Evolutionary conservation across 1,139 yeast genomes (phyloP).

Genomic region (Magnusiomyces fungicola): DNA sequence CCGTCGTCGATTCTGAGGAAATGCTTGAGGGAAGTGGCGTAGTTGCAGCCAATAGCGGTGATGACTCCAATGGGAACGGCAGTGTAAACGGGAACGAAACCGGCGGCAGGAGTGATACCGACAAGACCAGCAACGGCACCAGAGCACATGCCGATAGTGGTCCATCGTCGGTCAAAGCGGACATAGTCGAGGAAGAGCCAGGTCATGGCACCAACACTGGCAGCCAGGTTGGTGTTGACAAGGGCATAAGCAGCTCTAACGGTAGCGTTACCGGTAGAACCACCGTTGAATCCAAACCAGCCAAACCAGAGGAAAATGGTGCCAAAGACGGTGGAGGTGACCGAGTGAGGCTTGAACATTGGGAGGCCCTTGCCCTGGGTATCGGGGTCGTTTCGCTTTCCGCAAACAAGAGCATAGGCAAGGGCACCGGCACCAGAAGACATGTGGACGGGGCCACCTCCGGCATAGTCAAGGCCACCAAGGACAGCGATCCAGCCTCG

Average conservation of each 20-base stretch:
- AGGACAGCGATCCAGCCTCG: slow-evolving; percentile 79
- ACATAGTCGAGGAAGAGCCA: slow-evolving; percentile 91
- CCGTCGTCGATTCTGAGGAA: slow-evolving; percentile 82
- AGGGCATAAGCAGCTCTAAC: slow-evolving; percentile 92
- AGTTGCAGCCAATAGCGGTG: slow-evolving; percentile 73
- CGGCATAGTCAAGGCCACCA: slow-evolving; percentile 92
- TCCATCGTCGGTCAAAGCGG: slow-evolving; percentile 87
- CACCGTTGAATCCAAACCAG: slow-evolving; percentile 98
- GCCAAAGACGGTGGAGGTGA: slow-evolving; percentile 84
- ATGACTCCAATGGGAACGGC: slow-evolving; percentile 77
- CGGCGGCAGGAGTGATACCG: slow-evolving; percentile 97
- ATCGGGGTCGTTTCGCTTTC: slow-evolving; percentile 74
- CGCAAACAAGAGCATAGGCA: slow-evolving; percentile 83
- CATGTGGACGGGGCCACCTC: slow-evolving; percentile 98
- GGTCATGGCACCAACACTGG: slow-evolving; percentile 82
- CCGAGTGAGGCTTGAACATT: slow-evolving; percentile 86
- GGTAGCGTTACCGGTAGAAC: slow-evolving; percentile 86
- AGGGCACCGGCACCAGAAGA: slow-evolving; percentile 91
- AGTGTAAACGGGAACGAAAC: slow-evolving; percentile 86
- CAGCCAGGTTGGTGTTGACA: slow-evolving; percentile 88
- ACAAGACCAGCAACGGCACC: slow-evolving; percentile 94
- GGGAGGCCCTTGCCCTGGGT: slow-evolving; percentile 54
- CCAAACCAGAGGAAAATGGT: slow-evolving; percentile 95
- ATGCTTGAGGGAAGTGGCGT: slow-evolving; percentile 73
- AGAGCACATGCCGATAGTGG: slow-evolving; percentile 87